phyloP scores from a whole-genome alignment of 768 basidiomycete species.

The Cyclocybe aegerita region DNA sequence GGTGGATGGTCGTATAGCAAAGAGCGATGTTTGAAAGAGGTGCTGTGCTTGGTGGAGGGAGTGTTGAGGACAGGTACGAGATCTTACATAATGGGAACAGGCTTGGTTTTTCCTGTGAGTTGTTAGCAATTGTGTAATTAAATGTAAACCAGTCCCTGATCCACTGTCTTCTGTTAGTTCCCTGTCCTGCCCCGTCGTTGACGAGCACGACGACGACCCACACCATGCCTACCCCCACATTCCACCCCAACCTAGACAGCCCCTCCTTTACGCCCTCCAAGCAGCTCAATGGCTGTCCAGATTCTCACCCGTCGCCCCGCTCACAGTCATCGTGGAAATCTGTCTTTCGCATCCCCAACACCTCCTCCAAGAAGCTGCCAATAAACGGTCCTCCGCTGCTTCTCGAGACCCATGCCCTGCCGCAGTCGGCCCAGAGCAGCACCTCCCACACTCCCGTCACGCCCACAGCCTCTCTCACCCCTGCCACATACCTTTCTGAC shows the following conservation, averaged over 20 bases:
- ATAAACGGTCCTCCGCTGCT: constrained; percentile 42
- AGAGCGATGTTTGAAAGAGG: not conserved
- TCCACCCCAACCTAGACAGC: constrained; percentile 19
- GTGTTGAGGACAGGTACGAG: constrained; percentile 11
- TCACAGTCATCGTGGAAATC: constrained; percentile 62
- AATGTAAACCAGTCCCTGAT: constrained; percentile 21
- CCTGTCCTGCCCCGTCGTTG: constrained; percentile 14
- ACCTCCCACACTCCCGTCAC: constrained; percentile 38
- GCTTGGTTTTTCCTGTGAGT: constrained; percentile 22
- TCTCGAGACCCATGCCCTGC: constrained; percentile 47
- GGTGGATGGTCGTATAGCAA: no score
- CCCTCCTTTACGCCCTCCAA: constrained; percentile 18
- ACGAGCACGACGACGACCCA: constrained; percentile 13
- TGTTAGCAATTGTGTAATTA: constrained; percentile 19
- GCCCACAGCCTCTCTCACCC: constrained; percentile 50
- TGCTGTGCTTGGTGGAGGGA: not conserved
- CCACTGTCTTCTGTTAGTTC: constrained; percentile 14
- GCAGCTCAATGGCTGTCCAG: constrained; percentile 12
- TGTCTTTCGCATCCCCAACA: constrained; percentile 66
- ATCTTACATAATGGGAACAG: constrained; percentile 27
- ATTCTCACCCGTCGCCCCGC: constrained; percentile 27
- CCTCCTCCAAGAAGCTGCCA: constrained; percentile 60
- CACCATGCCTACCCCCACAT: constrained; percentile 24
- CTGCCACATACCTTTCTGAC: constrained; percentile 55
- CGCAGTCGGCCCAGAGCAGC: constrained; percentile 30